Evolutionary conservation across 106 monocot species (phyloP).

Genomic region (Gastrodia elata): DNA sequence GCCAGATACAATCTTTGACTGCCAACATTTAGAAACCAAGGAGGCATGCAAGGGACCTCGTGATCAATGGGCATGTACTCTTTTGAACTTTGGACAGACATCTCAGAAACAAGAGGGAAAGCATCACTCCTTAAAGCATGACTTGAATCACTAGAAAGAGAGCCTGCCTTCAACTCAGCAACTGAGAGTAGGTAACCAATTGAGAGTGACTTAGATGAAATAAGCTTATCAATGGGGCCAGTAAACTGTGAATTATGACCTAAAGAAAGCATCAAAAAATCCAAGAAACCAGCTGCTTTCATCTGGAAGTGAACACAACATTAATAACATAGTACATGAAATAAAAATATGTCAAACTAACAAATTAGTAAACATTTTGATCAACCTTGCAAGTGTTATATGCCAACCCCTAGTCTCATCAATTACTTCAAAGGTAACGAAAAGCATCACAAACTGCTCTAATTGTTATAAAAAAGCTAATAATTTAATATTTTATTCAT

Average conservation of each 20-base stretch:
- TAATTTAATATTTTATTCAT: not conserved
- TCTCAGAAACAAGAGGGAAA: conserved; percentile 22
- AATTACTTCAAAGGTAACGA: not conserved
- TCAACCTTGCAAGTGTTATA: not conserved
- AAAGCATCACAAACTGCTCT: not conserved
- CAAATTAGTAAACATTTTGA: not conserved
- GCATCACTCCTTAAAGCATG: conserved; percentile 7
- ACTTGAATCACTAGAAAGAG: conserved; percentile 19
- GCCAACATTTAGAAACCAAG: conserved; percentile 67
- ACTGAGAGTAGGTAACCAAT: conserved; percentile 85
- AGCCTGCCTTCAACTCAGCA: conserved; percentile 66
- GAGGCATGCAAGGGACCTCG: conserved; percentile 80
- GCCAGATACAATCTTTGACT: conserved; percentile 60
- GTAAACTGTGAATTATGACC: conserved; percentile 70
- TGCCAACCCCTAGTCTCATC: not conserved
- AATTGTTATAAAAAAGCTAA: not conserved
- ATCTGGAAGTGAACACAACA: conserved; percentile 24
- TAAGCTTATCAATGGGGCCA: conserved; percentile 70
- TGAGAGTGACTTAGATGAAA: conserved; percentile 62
- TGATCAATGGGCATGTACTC: conserved; percentile 12
- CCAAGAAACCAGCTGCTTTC: conserved; percentile 49
- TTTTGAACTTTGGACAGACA: conserved; percentile 16
- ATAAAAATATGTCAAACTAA: not conserved
- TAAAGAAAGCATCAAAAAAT: conserved; percentile 43
- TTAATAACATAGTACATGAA: not conserved